These are phyloP conservation scores for Blyttiomyces sp. DNA, from an alignment of 371 early-diverging fungal genomes.

Conservation along the genomic window DNA sequence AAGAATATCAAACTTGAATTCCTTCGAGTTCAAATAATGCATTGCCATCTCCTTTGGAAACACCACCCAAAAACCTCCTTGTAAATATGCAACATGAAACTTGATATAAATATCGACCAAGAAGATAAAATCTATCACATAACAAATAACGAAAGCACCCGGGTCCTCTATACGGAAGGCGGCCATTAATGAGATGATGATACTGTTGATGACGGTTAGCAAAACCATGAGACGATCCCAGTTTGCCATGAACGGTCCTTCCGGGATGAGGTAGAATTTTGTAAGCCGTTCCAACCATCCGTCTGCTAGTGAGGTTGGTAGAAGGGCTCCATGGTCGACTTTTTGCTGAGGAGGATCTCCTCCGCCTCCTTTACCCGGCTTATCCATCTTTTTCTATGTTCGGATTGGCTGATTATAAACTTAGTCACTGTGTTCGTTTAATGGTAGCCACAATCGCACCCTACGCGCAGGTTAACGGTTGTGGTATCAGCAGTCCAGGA, in stretches of 20 bases:
- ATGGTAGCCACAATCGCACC: no score
- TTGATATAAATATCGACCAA: conserved; percentile 45
- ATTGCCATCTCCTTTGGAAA: conserved; percentile 50
- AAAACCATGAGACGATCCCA: conserved; percentile 43
- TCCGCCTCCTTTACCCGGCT: neutral
- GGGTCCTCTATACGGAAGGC: conserved; percentile 35
- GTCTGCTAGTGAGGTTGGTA: neutral
- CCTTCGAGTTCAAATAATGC: conserved; percentile 31
- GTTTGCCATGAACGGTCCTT: conserved; percentile 26
- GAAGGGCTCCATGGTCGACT: no score
- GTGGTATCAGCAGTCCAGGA: no score
- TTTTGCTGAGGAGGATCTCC: no score
- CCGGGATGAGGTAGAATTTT: conserved; percentile 47
- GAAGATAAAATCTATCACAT: conserved; percentile 40
- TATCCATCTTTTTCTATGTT: neutral
- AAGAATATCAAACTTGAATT: conserved; percentile 40
- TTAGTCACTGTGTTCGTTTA: no score
- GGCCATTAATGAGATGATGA: conserved; percentile 40
- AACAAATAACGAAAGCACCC: conserved; percentile 29
- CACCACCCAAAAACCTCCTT: conserved; percentile 49
- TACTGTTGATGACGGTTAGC: conserved; percentile 33
- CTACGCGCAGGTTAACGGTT: no score
- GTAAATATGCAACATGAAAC: conserved; percentile 46
- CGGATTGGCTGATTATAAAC: no score
- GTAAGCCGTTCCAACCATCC: conserved; percentile 27